These are phyloP conservation scores for Phytophthora hybrid DNA, from an alignment of 352 stramenopile genomes.

Conservation along the genomic window DNA sequence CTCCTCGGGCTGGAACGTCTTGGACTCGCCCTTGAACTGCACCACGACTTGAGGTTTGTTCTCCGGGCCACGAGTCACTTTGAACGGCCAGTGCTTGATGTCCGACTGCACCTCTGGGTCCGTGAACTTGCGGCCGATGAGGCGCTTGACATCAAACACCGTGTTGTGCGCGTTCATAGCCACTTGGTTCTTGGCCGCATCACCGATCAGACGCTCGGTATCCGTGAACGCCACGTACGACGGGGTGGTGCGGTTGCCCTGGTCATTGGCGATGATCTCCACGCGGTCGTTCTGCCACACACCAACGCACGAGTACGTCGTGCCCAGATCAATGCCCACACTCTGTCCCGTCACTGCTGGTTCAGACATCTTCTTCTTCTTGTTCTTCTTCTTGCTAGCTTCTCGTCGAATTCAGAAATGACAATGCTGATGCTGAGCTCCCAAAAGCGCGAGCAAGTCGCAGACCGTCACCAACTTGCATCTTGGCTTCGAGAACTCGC, in stretches of 20 bases:
- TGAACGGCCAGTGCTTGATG: conserved; percentile 78
- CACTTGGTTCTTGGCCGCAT: conserved; percentile 94
- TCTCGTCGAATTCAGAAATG: conserved; percentile 67
- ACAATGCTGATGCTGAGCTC: neutral
- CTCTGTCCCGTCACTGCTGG: conserved; percentile 78
- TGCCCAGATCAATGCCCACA: conserved; percentile 98
- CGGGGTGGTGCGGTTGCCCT: conserved; percentile 95
- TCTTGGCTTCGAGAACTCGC: conserved; percentile 8
- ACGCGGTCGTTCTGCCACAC: conserved; percentile 98
- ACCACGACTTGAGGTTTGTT: conserved; percentile 80
- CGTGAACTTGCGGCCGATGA: conserved; percentile 95
- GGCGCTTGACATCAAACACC: conserved; percentile 96
- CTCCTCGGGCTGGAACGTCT: conserved; percentile 85
- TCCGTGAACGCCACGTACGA: conserved; percentile 97
- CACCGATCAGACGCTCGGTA: conserved; percentile 94
- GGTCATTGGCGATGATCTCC: conserved; percentile 96
- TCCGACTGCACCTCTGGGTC: conserved; percentile 92
- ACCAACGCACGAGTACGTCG: conserved; percentile 97
- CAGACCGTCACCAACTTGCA: neutral
- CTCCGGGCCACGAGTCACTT: conserved; percentile 61
- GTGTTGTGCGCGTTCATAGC: conserved; percentile 96
- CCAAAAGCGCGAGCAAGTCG: neutral
- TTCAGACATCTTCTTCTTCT: conserved; percentile 19
- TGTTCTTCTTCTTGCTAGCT: neutral
- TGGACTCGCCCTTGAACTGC: conserved; percentile 74